Evolutionary conservation across 2,329 filamentous ascomycete species (phyloP).

Genomic region (Rosellinia necatrix): DNA sequence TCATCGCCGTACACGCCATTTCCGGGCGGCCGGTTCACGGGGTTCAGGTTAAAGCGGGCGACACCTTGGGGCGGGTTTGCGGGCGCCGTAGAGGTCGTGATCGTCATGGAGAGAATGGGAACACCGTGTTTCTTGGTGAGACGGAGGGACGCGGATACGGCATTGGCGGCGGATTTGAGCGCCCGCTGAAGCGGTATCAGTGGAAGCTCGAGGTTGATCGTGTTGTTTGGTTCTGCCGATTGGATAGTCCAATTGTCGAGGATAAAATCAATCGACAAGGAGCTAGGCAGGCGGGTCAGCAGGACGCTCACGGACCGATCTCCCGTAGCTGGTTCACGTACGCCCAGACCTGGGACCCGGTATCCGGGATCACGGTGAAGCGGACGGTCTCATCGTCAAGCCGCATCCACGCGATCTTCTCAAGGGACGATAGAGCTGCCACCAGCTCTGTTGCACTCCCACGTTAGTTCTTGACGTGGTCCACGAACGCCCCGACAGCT

Average conservation of each 20-base stretch:
- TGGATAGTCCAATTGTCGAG: conserved; percentile 86
- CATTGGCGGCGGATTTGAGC: conserved; percentile 84
- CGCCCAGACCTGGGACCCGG: conserved; percentile 96
- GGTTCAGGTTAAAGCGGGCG: conserved; percentile 36
- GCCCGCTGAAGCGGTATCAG: conserved; percentile 86
- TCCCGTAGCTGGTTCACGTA: conserved; percentile 54
- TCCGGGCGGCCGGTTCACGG: conserved; percentile 40
- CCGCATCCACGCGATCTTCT: conserved; percentile 88
- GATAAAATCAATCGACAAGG: conserved; percentile 75
- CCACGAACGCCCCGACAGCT: neutral
- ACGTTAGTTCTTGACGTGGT: conserved; percentile 17
- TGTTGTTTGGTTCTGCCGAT: conserved; percentile 79
- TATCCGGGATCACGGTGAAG: conserved; percentile 94
- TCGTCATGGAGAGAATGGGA: conserved; percentile 86
- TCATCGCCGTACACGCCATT: conserved; percentile 44
- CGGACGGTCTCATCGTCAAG: conserved; percentile 85
- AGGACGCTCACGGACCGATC: neutral
- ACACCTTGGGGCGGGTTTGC: conserved; percentile 50
- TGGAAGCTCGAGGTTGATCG: conserved; percentile 95
- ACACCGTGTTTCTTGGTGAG: conserved; percentile 91
- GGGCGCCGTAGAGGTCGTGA: conserved; percentile 73
- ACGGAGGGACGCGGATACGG: conserved; percentile 80
- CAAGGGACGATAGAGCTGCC: conserved; percentile 66
- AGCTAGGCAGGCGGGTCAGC: conserved; percentile 45
- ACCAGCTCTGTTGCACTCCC: conserved; percentile 58